phyloP scores from a whole-genome alignment of 1,139 yeast species.

The Nakaseomyces bracarensis region DNA sequence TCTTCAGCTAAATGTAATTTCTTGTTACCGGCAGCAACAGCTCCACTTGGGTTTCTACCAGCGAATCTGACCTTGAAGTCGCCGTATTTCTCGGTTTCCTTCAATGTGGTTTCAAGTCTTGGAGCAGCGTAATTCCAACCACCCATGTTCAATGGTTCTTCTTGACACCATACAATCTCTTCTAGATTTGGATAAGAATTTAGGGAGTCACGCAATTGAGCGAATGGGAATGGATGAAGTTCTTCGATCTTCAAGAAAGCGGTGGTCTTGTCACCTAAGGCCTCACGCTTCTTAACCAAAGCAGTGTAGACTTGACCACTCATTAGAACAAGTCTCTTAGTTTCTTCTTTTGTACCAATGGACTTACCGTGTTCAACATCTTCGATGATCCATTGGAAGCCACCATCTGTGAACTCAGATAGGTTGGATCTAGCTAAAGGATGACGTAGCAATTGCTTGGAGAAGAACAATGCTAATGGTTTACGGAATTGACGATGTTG shows the following conservation, averaged over 20 bases:
- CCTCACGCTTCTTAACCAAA: slow-evolving; percentile 77
- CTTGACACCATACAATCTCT: slow-evolving; percentile 96
- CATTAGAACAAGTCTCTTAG: slow-evolving; percentile 77
- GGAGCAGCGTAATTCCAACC: slow-evolving; percentile 73
- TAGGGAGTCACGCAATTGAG: slow-evolving; percentile 79
- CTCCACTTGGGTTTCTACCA: slow-evolving; percentile 97
- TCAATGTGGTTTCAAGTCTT: slow-evolving; percentile 67
- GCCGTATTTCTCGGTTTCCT: slow-evolving; percentile 62
- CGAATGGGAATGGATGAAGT: slow-evolving; percentile 97
- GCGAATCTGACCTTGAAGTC: slow-evolving; percentile 66
- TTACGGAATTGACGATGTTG: slow-evolving; percentile 99
- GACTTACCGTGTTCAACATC: slow-evolving; percentile 75
- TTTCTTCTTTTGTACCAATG: slow-evolving; percentile 71
- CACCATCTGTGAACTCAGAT: slow-evolving; percentile 81
- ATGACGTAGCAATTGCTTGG: slow-evolving; percentile 91
- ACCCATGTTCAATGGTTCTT: slow-evolving; percentile 98
- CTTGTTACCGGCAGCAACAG: slow-evolving; percentile 97
- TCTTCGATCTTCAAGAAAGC: slow-evolving; percentile 90
- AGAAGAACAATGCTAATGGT: slow-evolving; percentile 82
- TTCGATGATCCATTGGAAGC: slow-evolving; percentile 93
- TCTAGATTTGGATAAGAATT: slow-evolving; percentile 72
- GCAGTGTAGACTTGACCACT: slow-evolving; percentile 95
- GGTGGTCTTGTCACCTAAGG: slow-evolving; percentile 67
- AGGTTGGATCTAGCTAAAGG: slow-evolving; percentile 89
- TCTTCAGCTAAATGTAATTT: slow-evolving; percentile 83